A percentile compares a stretch with the other conserved stretches of the same genome.
Conservation (phyloP, 73 alveolate genomes). For the Paramecium sonneborni region DNA sequence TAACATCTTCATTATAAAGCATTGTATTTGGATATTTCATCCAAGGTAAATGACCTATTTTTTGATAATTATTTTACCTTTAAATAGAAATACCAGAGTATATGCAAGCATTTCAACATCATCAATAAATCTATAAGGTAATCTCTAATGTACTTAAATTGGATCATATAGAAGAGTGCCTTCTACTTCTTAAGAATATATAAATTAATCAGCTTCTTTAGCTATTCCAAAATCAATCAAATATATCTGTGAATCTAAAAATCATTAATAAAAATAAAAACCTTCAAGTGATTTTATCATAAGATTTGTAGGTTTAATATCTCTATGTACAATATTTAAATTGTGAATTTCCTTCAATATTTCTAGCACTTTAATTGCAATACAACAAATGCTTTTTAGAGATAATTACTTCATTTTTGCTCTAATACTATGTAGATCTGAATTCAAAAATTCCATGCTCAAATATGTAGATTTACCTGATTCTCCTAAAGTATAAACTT, state of each 20-base stretch:
- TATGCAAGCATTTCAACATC: constrained; percentile 45
- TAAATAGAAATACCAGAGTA: background rate
- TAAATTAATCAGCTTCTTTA: background rate
- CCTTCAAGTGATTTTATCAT: constrained; percentile 24
- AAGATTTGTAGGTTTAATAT: constrained; percentile 40
- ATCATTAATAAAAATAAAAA: background rate
- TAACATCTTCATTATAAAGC: background rate
- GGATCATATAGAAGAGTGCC: constrained; percentile 12
- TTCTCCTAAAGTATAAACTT: background rate
- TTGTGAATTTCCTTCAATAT: background rate
- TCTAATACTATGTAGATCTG: background rate
- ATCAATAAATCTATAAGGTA: background rate
- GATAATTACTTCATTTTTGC: background rate
- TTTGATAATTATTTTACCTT: background rate
- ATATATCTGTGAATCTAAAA: background rate
- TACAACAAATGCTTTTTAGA: background rate
- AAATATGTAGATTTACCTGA: background rate
- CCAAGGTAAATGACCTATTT: constrained; percentile 26
- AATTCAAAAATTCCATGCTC: constrained; percentile 16
- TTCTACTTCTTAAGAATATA: background rate
- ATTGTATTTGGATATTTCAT: background rate
- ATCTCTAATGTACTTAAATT: background rate
- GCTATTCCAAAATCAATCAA: constrained; percentile 41
- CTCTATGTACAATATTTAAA: background rate
- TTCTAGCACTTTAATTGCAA: background rate